Percentiles rank a stretch among this genome's conserved stretches.
Evolutionary conservation across 2,329 filamentous ascomycete genomes (phyloP).

Genomic region (Aspergillus ruber): DNA sequence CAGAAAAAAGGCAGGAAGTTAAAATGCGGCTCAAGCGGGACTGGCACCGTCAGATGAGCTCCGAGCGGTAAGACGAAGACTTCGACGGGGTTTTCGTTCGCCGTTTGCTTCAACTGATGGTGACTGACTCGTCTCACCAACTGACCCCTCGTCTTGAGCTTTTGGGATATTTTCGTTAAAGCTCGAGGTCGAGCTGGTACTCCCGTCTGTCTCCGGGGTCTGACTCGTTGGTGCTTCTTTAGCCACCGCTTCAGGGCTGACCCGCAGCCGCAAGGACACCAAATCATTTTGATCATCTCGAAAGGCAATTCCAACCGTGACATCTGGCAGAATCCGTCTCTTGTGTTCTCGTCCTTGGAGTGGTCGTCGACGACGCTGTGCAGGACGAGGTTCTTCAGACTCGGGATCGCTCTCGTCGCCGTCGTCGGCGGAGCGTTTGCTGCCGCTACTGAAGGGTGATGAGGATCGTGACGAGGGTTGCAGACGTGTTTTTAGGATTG

Average conservation of each 20-base stretch:
- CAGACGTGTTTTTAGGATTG: constrained; percentile 26
- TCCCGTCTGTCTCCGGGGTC: too few relatives aligned
- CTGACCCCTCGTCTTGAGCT: too few relatives aligned
- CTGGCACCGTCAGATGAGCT: too few relatives aligned
- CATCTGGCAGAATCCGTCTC: constrained; percentile 29
- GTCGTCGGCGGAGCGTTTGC: constrained; percentile 37
- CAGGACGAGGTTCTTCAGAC: constrained; percentile 26
- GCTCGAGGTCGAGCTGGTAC: too few relatives aligned
- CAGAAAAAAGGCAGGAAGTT: too few relatives aligned
- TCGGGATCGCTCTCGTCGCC: constrained; percentile 34
- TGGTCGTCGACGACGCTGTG: constrained; percentile 19
- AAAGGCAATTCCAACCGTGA: constrained; percentile 35
- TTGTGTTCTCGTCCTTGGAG: constrained; percentile 19
- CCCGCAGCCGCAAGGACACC: constrained; percentile 30
- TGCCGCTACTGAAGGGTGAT: constrained; percentile 36
- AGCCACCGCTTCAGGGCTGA: constrained; percentile 19
- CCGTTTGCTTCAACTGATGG: constrained; percentile 6
- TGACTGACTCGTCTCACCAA: too few relatives aligned
- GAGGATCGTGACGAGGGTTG: constrained; percentile 35
- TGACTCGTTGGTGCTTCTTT: not conserved
- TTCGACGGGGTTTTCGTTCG: constrained; percentile 15
- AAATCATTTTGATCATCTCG: constrained; percentile 33
- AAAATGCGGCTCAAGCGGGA: too few relatives aligned
- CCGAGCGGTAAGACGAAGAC: constrained; percentile 10
- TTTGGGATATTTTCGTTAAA: too few relatives aligned